Base-by-base conservation (phyloP, 225 moss, liverwort and hornwort genomes). In the Bryum argenteum region DNA sequence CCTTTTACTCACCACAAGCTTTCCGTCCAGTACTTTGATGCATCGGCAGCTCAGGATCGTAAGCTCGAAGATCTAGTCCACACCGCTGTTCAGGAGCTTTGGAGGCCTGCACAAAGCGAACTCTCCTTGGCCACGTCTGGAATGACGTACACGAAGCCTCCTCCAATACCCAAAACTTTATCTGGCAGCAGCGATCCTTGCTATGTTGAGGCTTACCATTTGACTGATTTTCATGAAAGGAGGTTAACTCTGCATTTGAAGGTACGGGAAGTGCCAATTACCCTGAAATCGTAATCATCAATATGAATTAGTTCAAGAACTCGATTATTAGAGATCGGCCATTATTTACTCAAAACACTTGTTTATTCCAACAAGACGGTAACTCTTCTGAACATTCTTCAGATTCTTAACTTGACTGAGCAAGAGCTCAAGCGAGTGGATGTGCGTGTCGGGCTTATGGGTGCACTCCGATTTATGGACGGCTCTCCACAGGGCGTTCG, bases 131-230 rank as follows among this genome's bases (percentile, higher is more conserved):
- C 86, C 48, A 93, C 95, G 22, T 72, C 81, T 56, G 85, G 88
- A 62, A 88, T 83, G 79, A 62, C 80, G 11, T 84, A 81, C 64
- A 70, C 84, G 37, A 93, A 80, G 65, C 82, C 91, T 42, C 93
- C 93, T 40, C 96, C 96, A 20, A 81, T 65, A 37, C 73, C 82
- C 39, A 54, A 82, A 19, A 91, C 91, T 43, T 75, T 96, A 38
- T 96, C 96, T 38, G 96, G 96, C 33, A 93, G 96, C 73, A 93
- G 93, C 75, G 96, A 96, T 86, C 96, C 96, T 51, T 96, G 96
- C 79, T 96, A 90, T 83, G 87, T 90, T 11, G 91, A 96, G 82
- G 93, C 96, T 37, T 93, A 96, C 64, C 96, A 96, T 81, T 83
- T 96, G 79, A 82, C 84, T 19, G 93, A 96, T 82, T 79, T 91